Evolutionary conservation across 306 rosid genomes (phyloP), one percentile per base, ranked within the genome.

Genomic region (Cucurbita moschata): DNA sequence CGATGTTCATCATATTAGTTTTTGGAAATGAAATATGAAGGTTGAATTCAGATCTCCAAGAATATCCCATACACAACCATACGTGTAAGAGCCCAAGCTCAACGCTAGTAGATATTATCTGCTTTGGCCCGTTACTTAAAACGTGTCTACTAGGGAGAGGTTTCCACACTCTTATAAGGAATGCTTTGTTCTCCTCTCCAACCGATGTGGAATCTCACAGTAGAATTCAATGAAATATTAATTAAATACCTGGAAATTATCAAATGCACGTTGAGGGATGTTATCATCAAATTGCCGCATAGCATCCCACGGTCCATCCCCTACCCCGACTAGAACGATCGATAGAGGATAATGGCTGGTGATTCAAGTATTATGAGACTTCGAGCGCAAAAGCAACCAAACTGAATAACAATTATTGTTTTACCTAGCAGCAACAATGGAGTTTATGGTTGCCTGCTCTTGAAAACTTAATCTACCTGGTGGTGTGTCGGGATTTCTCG

Each of bases 271-370:
- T 35, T 77, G 92, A 42, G 92, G 83, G 78, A 94, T 87, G 85
- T 82, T 87, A 77, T 94, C 99, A 52, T 94, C 99, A 59, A 94
- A 94, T 43, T 84, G 77, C 77, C 83, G 74, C 97, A 91, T 89
- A 68, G 91, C 89, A 74, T 94, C 95, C 99, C 99, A 94, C 3
- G 99, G 99, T 62, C 99, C 99, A 77, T 94, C 99, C 68, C 99
- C 99, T 71, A 94, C 96, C 69, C 99, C 99, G 73, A 91, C 85
- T 92, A 94, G 84, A 81, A 94, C 81, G 74, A 94, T 94, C 50
- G 97, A 94, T 52, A 94, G 96, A 75, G 97, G 96, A 80, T 84
- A 86, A 18, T 83, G 81, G 78, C 97, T 91, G 87, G 77, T 67
- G 46, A 78, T 73, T 76, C 74, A 11, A 81, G 63, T 59, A 44